phyloP scores from a whole-genome alignment of 768 basidiomycete species.

The Chalciporus piperatus region DNA sequence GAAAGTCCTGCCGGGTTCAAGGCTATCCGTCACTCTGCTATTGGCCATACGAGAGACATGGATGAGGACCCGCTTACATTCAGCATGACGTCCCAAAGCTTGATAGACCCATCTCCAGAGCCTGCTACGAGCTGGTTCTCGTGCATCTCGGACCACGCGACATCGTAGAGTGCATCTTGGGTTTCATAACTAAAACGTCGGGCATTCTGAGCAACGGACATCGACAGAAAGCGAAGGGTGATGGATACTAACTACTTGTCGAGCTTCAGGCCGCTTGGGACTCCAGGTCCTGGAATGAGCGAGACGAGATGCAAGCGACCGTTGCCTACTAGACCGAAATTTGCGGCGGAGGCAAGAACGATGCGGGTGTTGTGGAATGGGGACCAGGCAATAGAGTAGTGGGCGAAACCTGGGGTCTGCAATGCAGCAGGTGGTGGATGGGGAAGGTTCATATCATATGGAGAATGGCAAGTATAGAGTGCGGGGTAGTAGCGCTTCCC shows the following conservation, averaged over 20 bases:
- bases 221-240: background rate
- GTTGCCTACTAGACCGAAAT: slow-evolving; percentile 95
- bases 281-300: slow-evolving; percentile 45
- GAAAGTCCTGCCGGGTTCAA: slow-evolving; percentile 65
- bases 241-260: slow-evolving; percentile 63
- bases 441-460: slow-evolving; percentile 33
- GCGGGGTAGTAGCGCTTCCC: background rate
- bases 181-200: slow-evolving; percentile 68
- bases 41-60: slow-evolving; percentile 2
- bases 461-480: background rate
- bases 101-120: slow-evolving; percentile 88
- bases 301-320: slow-evolving; percentile 78
- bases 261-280: slow-evolving; percentile 43
- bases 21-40: slow-evolving; percentile 31
- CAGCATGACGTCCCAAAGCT: slow-evolving; percentile 86
- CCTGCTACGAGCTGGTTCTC: slow-evolving; percentile 90
- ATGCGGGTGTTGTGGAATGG: slow-evolving; percentile 76
- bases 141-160: slow-evolving; percentile 94
- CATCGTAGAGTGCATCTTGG: slow-evolving; percentile 85
- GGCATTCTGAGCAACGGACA: slow-evolving; percentile 6
- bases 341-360: slow-evolving; percentile 82
- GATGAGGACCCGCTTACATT: slow-evolving; percentile 49
- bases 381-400: slow-evolving; percentile 81
- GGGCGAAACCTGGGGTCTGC: slow-evolving; percentile 81
- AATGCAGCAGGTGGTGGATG: slow-evolving; percentile 45